Percentiles rank a stretch among this genome's conserved stretches.
phyloP scores from a whole-genome alignment of 768 basidiomycete species.

The Phlebiopsis gigantea region DNA sequence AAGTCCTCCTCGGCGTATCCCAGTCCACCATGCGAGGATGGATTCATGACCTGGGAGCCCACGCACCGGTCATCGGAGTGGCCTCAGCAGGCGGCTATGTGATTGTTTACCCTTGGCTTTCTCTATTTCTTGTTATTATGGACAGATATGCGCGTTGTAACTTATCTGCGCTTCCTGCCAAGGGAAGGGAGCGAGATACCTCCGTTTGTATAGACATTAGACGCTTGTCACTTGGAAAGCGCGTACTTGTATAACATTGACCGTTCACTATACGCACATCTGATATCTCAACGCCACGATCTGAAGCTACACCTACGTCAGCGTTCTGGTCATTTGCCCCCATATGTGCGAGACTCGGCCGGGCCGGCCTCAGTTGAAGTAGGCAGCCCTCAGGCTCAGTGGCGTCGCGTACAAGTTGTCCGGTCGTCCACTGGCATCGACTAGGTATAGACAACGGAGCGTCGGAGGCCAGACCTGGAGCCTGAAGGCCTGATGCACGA shows the following conservation, averaged over 20 bases:
- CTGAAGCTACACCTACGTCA: conserved; percentile 5
- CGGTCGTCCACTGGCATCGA: no score
- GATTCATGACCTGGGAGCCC: conserved; percentile 61
- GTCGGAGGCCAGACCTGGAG: neutral
- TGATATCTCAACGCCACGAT: conserved; percentile 5
- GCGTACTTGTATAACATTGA: neutral
- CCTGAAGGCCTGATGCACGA: no score
- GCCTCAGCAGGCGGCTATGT: neutral
- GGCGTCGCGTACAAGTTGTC: no score
- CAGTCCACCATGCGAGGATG: conserved; percentile 42
- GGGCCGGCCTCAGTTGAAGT: neutral
- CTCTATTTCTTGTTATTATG: neutral
- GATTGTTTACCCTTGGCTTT: neutral
- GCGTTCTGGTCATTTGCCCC: neutral
- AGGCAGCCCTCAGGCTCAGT: no score
- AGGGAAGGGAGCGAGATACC: neutral
- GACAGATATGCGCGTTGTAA: neutral
- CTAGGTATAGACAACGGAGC: neutral
- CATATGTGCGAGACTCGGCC: neutral
- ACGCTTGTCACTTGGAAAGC: conserved; percentile 1
- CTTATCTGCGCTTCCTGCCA: neutral
- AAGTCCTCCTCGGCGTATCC: conserved; percentile 25
- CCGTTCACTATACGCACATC: neutral
- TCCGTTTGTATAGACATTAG: conserved; percentile 7
- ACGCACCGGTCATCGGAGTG: conserved; percentile 27